Base-by-base conservation (phyloP, 2,329 filamentous ascomycete species). In the Pezicula neosporulosa region DNA sequence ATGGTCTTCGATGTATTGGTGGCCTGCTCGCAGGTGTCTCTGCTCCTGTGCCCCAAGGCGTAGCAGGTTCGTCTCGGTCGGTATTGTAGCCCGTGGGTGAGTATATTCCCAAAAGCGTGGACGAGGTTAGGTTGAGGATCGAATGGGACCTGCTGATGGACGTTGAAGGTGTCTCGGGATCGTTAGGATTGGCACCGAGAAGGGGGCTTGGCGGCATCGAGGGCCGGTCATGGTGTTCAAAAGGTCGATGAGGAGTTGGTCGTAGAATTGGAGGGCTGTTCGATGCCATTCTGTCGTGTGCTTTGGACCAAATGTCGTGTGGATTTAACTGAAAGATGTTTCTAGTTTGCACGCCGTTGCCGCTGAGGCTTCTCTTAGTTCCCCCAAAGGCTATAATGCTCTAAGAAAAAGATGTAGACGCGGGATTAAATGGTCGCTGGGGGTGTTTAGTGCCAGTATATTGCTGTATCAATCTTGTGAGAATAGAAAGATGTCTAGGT, bases 91-190 rank as follows among this genome's bases (percentile, higher is more conserved):
- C 77, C 1, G 82, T 81, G 6, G 83, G 84, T 10, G 85, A 85
- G 74, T 96, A 99, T 63, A 99, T 99, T 49, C 94, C 93, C 60
- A 87, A 89, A 5, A 99, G 80, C 0, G 94, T 96, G 2, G 90
- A 92, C 9, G 89, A 86, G 4, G 90, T 96, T 54, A 99, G 78
- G 66, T 97, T 96, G 64, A 91, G 75, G 51, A 90, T 81, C 9
- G 90, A 96, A 58, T 87, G 83, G 21, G 86, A 88, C 52, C 89
- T 83, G 64, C 81, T 86, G 58, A 83, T 75, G 47, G 78, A 71
- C 52, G 58, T 44, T 48, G 50, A 16, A 42, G 44, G 21, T 10
- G 64, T 56, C 37, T 63, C 66, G 28, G 72, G 60, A 6, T 68
- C 54, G 19, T 72, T 68, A 7, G 66, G 41, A 49, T 66, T 66